Conservation (phyloP, 495 filamentous ascomycete species). For the Sordaria brevicollis region DNA sequence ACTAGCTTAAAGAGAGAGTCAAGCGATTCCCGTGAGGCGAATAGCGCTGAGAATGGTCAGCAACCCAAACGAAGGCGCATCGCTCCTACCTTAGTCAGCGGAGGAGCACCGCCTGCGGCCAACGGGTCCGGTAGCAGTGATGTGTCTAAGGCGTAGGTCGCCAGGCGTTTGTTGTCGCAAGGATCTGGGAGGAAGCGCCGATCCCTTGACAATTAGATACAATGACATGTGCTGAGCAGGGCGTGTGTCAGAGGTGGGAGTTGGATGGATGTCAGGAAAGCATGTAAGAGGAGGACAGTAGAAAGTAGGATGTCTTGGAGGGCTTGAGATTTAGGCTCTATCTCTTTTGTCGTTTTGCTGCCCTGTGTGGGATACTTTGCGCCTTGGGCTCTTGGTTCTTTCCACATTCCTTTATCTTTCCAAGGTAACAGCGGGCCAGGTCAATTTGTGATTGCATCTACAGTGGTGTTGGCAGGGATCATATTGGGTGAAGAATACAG, state of each 20-base stretch:
- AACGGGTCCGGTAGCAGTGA: conserved; percentile 1
- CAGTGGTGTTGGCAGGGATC: background rate
- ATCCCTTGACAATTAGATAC: background rate
- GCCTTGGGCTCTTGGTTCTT: background rate
- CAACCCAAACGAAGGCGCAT: conserved; percentile 62
- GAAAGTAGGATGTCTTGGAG: background rate
- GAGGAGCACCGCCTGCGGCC: background rate
- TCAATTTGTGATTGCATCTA: background rate
- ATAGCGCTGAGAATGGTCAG: conserved; percentile 30
- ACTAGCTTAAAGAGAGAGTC: conserved; percentile 50
- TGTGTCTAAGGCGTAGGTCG: conserved; percentile 8
- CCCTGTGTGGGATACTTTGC: background rate
- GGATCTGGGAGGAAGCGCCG: background rate
- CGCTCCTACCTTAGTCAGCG: conserved; percentile 57
- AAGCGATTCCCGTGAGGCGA: conserved; percentile 35
- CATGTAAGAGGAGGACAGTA: background rate
- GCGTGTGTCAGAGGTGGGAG: background rate
- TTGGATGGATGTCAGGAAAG: background rate
- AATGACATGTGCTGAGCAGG: background rate
- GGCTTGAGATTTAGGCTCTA: background rate
- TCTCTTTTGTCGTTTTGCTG: background rate
- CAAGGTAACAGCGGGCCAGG: background rate
- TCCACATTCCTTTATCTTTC: background rate
- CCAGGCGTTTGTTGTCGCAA: background rate
- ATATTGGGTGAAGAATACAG: background rate